phyloP scores from a whole-genome alignment of 75 land plant species.

The Ceratopteris richardii region DNA sequence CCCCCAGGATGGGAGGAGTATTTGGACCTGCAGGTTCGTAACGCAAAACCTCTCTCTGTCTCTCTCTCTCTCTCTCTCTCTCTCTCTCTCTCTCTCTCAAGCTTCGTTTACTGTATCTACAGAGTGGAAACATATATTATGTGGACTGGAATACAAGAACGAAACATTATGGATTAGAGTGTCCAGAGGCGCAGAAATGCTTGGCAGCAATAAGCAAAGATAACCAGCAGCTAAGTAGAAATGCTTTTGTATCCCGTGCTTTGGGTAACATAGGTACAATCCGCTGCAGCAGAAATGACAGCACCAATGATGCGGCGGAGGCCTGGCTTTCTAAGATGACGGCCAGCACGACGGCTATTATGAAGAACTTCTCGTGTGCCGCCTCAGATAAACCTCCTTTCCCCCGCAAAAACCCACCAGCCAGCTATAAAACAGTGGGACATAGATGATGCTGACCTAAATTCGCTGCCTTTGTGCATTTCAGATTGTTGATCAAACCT shows the following conservation, averaged over 20 bases:
- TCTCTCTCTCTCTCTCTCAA: background rate
- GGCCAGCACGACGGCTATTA: background rate
- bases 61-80: background rate
- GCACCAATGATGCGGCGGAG: background rate
- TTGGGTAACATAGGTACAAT: background rate
- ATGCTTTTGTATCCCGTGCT: background rate
- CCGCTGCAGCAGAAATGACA: background rate
- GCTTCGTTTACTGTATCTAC: background rate
- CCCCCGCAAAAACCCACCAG: too few species aligned
- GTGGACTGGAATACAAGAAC: background rate
- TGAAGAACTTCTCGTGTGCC: too few species aligned
- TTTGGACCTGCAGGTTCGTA: background rate
- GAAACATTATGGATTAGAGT: background rate
- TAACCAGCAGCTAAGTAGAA: background rate
- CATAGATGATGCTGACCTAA: too few species aligned
- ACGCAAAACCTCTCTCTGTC: background rate
- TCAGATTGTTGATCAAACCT: too few species aligned
- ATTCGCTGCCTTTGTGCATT: too few species aligned
- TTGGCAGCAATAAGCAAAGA: background rate
- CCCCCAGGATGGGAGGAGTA: background rate
- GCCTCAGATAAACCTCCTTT: too few species aligned
- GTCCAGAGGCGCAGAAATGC: background rate
- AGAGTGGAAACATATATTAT: background rate
- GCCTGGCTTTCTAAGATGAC: background rate
- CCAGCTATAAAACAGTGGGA: too few species aligned